Base-by-base conservation (phyloP, 768 basidiomycete species). In the Tylopilus sp. region DNA sequence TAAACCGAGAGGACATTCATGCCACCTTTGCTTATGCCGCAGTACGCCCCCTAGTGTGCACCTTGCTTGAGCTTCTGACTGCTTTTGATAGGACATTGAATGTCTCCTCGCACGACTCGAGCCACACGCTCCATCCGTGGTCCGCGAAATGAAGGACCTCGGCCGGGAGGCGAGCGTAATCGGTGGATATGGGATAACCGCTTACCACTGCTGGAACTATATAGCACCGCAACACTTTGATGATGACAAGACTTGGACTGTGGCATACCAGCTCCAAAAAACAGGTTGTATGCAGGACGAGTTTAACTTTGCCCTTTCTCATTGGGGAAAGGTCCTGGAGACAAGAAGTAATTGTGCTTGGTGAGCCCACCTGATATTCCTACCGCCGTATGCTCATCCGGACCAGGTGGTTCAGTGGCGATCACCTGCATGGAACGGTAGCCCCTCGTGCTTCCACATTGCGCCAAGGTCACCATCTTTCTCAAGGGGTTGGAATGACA, bases 161-260 rank as follows among this genome's bases (percentile, higher is more conserved):
- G 36, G 43, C 0, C 4, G 0, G 19, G 31, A 49, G 10, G 47
- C 48, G 1, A 41, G 6, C 9, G n/a, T 31, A 0, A 43, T 50
- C 2, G 33, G 48, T 0, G 3, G 8, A 2, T 58, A 60, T 13
- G 51, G 53, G 16, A 28, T 60, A 0, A 60, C 37, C 0, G 53
- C 40, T 0, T 60, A 30, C 26, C 53, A 59, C 9, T 55, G 57
- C 16, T 60, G 57, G 48, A 59, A 60, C 24, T 53, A 60, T 5
- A n/a, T 60, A 0, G 42, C 42, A 12, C 42, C 42, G 6, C 42
- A 29, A 12, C 42, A 50, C 33, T 0, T 42, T 1, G 31, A 50
- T 12, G 19, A 26, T 16, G 40, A 50, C 33, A n/a, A 5, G 2
- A 17, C 47, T 7, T 60, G 50, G 47, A 60, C 53, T 0, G 16